Base-by-base conservation (phyloP, 1,284 basidiomycete genomes). In the Tylopilus sp. region DNA sequence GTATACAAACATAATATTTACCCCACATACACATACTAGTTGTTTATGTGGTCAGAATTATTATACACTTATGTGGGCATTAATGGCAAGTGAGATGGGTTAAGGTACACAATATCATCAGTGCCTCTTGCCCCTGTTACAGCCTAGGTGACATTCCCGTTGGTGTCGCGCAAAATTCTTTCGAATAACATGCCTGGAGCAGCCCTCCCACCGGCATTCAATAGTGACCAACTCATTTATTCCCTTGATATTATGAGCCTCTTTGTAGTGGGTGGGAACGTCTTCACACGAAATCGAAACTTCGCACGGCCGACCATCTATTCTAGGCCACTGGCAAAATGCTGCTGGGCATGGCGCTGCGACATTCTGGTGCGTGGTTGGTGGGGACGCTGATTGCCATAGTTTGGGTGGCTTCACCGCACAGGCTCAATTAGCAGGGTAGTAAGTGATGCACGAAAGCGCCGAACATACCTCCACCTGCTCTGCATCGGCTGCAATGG, bases 101-200 rank as follows among this genome's bases (percentile, higher is more conserved):
- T 3, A 12, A 13, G 18, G 16, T 41, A 9, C n/a, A 21, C 21
- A 6, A n/a, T 15, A 42, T 3, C 6, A 16, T 10, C 23, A 18
- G 16, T 51, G 48, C 4, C 21, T 18, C 12, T 12, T 4, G 5
- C 1, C 2, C 30, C 48, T 51, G n/a, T 4, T 9, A 23, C 44
- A 49, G 2, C 6, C 4, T 9, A 49, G 30, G 12, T 49, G 48
- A 3, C 1, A 1, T 1, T 51, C 48, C 0, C 23, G 18, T 2
- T 34, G 0, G 10, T 49, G 48, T 0, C 48, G 38, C 2, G 1
- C 4, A n/a, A 49, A 30, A 5, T 52, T 52, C 1, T 49, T 44
- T 25, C 49, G 26, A 2, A 1, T 6, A 10, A 2, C 1, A 2
- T 3, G 0, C 15, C 0, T 0, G n/a, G 1, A 3, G 19, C 48